These are phyloP conservation scores for Rickenella mellea DNA, from an alignment of 768 basidiomycete species.

Conservation along the genomic window DNA sequence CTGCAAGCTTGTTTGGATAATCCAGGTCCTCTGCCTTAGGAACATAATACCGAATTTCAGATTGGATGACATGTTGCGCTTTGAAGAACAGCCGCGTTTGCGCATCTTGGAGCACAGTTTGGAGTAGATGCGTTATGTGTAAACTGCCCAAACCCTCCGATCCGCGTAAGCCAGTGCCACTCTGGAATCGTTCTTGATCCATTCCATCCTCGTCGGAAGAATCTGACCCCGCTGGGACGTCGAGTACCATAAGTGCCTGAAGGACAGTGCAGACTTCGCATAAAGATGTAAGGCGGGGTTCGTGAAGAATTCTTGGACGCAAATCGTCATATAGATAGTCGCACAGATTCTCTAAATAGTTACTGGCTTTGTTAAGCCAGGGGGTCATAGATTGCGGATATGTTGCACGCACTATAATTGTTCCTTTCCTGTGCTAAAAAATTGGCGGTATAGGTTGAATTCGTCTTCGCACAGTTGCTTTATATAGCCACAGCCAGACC, in stretches of 20 bases:
- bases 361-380: slow-evolving; percentile 30
- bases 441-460: slow-evolving; percentile 74
- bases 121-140: slow-evolving; percentile 72
- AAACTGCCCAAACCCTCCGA: slow-evolving; percentile 43
- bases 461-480: slow-evolving; percentile 89
- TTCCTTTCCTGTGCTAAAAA: slow-evolving; percentile 82
- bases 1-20: slow-evolving; percentile 75
- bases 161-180: slow-evolving; percentile 23
- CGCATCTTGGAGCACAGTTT: slow-evolving; percentile 91
- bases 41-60: slow-evolving; percentile 77
- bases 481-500: slow-evolving; percentile 85
- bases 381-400: background rate
- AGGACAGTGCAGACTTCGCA: slow-evolving; percentile 96
- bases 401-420: slow-evolving; percentile 48
- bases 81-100: slow-evolving; percentile 95
- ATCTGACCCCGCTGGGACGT: slow-evolving; percentile 36
- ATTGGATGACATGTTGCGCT: slow-evolving; percentile 84
- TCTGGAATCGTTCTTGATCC: slow-evolving; percentile 26
- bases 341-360: slow-evolving; percentile 84
- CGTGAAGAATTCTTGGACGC: slow-evolving; percentile 90
- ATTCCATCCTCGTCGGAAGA: slow-evolving; percentile 16
- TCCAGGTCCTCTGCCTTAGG: slow-evolving; percentile 73
- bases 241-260: slow-evolving; percentile 92
- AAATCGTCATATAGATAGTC: slow-evolving; percentile 94
- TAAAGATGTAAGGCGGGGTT: slow-evolving; percentile 75